phyloP scores from a whole-genome alignment of 345 rosid species.

The Euclidium syriacum region DNA sequence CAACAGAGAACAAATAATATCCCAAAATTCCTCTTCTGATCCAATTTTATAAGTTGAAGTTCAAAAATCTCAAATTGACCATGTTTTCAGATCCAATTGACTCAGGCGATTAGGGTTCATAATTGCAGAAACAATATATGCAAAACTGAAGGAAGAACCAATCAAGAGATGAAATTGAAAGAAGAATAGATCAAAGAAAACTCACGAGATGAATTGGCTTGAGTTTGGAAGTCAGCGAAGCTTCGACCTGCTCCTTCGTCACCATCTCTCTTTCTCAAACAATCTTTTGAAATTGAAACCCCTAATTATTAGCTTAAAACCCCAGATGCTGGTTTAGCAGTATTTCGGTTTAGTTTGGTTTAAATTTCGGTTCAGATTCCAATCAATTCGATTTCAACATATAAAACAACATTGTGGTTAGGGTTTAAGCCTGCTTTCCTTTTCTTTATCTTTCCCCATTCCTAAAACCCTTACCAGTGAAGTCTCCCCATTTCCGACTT shows the following conservation, averaged over 20 bases:
- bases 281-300: background rate
- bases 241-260: conserved; percentile 78
- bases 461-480: conserved; percentile 17
- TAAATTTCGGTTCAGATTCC: background rate
- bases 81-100: background rate
- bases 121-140: background rate
- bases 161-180: conserved; percentile 4
- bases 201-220: conserved; percentile 74
- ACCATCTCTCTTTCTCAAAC: conserved; percentile 41
- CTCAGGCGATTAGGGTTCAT: background rate
- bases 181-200: background rate
- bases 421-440: conserved; percentile 25
- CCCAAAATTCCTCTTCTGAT: background rate
- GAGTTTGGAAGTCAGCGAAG: conserved; percentile 64
- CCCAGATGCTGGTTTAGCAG: background rate
- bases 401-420: too few relatives aligned
- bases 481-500: conserved; percentile 5
- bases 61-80: background rate
- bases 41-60: background rate
- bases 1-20: background rate
- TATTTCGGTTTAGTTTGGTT: background rate
- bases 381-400: too few relatives aligned
- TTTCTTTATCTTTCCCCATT: conserved; percentile 14
- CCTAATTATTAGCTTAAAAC: conserved; percentile 3
- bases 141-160: background rate